These are phyloP conservation scores for Plasmodium falciparum DNA, from an alignment of 169 alveolate species.

Conservation along the genomic window DNA sequence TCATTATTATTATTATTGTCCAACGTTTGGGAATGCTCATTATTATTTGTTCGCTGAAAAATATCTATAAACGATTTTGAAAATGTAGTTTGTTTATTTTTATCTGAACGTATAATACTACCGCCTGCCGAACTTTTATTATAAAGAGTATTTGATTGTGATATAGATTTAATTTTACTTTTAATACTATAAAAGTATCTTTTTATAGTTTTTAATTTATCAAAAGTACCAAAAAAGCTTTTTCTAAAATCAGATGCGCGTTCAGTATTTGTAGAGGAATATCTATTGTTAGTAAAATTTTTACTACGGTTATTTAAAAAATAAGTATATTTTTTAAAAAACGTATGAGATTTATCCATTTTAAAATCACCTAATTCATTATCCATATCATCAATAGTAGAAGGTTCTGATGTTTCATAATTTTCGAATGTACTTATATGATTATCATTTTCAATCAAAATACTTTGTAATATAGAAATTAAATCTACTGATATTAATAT, in stretches of 20 bases:
- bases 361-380: conserved; percentile 16
- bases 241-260: conserved; percentile 9
- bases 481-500: conserved; percentile 57
- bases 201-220: conserved; percentile 33
- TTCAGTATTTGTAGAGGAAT: conserved; percentile 31
- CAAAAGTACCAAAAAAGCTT: conserved; percentile 40
- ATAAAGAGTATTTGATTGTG: conserved; percentile 15
- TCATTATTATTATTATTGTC: background rate
- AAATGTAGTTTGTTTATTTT: background rate
- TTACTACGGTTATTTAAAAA: conserved; percentile 34
- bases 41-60: background rate
- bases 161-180: background rate
- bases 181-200: conserved; percentile 24
- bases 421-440: conserved; percentile 69
- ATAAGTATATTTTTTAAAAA: conserved; percentile 66
- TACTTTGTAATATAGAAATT: conserved; percentile 63
- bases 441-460: conserved; percentile 68
- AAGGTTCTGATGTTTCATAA: conserved; percentile 47
- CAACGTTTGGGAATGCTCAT: background rate
- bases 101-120: background rate
- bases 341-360: conserved; percentile 39
- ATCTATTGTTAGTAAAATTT: conserved; percentile 20
- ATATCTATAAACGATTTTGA: background rate
- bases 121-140: conserved; percentile 19
- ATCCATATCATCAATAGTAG: conserved; percentile 31